Conservation (phyloP, 2,329 filamentous ascomycete genomes). For the Peltaster fructicola region DNA sequence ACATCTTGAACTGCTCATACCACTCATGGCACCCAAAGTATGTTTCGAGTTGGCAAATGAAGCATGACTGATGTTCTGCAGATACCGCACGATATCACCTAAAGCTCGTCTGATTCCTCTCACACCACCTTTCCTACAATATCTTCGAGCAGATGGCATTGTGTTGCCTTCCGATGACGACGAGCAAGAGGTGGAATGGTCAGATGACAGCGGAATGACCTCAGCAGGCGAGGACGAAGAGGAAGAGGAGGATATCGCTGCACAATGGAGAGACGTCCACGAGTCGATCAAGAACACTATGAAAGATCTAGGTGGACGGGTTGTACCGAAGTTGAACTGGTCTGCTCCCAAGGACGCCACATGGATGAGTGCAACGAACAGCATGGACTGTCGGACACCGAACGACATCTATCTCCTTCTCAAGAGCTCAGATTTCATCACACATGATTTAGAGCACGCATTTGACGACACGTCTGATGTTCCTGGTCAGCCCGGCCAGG, state of each 20-base stretch:
- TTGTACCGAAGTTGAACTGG: slow-evolving; percentile 93
- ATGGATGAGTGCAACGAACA: slow-evolving; percentile 81
- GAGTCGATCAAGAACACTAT: slow-evolving; percentile 60
- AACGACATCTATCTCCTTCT: slow-evolving; percentile 89
- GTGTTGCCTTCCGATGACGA: slow-evolving; percentile 57
- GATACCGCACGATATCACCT: slow-evolving; percentile 63
- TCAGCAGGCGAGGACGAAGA: slow-evolving; percentile 36
- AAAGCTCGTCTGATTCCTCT: slow-evolving; percentile 75
- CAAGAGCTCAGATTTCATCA: slow-evolving; percentile 88
- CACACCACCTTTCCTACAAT: slow-evolving; percentile 56
- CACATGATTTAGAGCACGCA: slow-evolving; percentile 82
- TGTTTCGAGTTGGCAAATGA: slow-evolving; percentile 7
- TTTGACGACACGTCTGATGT: slow-evolving; percentile 47
- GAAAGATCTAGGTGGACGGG: slow-evolving; percentile 61
- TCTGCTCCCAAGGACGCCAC: slow-evolving; percentile 90
- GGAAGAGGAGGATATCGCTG: slow-evolving; percentile 43
- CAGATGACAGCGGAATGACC: slow-evolving; percentile 33
- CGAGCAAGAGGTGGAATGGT: slow-evolving; percentile 22
- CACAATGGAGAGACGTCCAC: slow-evolving; percentile 53
- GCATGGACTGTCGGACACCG: slow-evolving; percentile 71
- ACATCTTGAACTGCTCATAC: slow-evolving; percentile 90
- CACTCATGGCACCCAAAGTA: slow-evolving; percentile 75
- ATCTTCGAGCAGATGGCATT: slow-evolving; percentile 85
- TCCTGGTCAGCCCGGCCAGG: slow-evolving; percentile 9
- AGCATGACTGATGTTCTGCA: slow-evolving; percentile 18